phyloP scores from a whole-genome alignment of 2,329 filamentous ascomycete species.

The Calonectria naviculata region DNA sequence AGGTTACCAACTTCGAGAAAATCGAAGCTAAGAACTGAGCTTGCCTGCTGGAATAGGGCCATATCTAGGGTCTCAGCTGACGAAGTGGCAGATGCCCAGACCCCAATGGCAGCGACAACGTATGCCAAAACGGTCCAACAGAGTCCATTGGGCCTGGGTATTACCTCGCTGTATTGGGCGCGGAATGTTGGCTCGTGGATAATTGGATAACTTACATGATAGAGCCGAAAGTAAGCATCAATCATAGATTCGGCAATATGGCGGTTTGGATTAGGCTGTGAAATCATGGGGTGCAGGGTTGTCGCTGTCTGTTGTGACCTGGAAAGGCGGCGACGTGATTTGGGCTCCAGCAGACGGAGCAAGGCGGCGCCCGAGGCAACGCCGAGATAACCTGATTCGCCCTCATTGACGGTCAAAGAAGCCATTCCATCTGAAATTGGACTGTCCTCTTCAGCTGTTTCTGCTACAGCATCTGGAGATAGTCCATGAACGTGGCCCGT shows the following conservation, averaged over 20 bases:
- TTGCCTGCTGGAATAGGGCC: constrained; percentile 43
- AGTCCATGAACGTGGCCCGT: constrained; percentile 38
- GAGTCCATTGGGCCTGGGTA: constrained; percentile 44
- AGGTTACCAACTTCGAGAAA: constrained; percentile 58
- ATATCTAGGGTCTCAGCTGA: constrained; percentile 36
- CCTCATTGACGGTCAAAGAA: constrained; percentile 47
- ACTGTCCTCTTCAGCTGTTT: constrained; percentile 34
- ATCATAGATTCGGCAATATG: constrained; percentile 48
- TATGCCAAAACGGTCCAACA: constrained; percentile 46
- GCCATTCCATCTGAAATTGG: constrained; percentile 53
- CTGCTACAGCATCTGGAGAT: constrained; percentile 33
- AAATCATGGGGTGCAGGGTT: constrained; percentile 25
- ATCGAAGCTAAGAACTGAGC: constrained; percentile 51
- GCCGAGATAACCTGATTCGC: constrained; percentile 57
- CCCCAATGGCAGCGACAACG: constrained; percentile 51
- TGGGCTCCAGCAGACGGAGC: constrained; percentile 49
- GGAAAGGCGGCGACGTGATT: constrained; percentile 36
- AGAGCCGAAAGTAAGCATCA: constrained; percentile 51
- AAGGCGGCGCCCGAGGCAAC: constrained; percentile 58
- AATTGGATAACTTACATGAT: constrained; percentile 58
- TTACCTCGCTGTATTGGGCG: constrained; percentile 47
- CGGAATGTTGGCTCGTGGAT: constrained; percentile 59
- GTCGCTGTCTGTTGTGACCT: constrained; percentile 21
- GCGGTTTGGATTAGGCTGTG: constrained; percentile 47
- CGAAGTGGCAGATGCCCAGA: constrained; percentile 44